These are phyloP conservation scores for Malassezia vespertilionis DNA, from an alignment of 1,284 basidiomycete genomes.

Conservation along the genomic window DNA sequence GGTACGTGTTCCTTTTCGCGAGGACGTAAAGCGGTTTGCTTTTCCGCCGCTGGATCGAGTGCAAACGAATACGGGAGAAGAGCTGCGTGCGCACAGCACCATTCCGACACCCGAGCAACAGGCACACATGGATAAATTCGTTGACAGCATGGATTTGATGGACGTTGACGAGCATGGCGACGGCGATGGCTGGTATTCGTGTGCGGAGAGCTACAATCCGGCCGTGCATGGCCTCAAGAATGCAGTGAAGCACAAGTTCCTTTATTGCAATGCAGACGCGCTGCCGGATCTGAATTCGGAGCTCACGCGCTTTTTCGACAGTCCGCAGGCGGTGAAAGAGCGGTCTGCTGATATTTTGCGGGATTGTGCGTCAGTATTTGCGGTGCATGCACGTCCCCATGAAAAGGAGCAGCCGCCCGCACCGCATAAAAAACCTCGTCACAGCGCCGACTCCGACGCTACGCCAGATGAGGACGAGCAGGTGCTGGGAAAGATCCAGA, in stretches of 20 bases:
- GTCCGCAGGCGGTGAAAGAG: conserved; percentile 57
- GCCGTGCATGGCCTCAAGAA: conserved; percentile 81
- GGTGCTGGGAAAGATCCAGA: conserved; percentile 1
- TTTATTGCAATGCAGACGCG: conserved; percentile 62
- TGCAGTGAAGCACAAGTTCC: conserved; percentile 72
- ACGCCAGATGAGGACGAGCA: conserved; percentile 22
- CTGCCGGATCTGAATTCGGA: conserved; percentile 74
- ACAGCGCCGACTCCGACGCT: conserved; percentile 17
- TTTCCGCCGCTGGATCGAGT: conserved; percentile 72
- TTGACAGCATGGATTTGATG: conserved; percentile 73
- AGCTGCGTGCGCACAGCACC: conserved; percentile 63
- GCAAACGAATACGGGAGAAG: conserved; percentile 64
- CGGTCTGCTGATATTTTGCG: conserved; percentile 48
- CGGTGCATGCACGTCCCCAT: background rate
- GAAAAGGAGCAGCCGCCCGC: background rate
- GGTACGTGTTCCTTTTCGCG: conserved; percentile 76
- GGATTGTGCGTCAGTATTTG: conserved; percentile 9
- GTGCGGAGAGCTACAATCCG: conserved; percentile 70
- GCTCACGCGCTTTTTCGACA: conserved; percentile 68
- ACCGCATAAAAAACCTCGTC: background rate
- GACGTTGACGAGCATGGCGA: conserved; percentile 58
- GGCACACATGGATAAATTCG: conserved; percentile 70
- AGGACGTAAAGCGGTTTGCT: conserved; percentile 75
- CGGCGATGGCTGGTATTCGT: conserved; percentile 60
- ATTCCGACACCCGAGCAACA: conserved; percentile 70